Conservation (phyloP, 331 rosid species). For the Erythrophleum ivorense region DNA sequence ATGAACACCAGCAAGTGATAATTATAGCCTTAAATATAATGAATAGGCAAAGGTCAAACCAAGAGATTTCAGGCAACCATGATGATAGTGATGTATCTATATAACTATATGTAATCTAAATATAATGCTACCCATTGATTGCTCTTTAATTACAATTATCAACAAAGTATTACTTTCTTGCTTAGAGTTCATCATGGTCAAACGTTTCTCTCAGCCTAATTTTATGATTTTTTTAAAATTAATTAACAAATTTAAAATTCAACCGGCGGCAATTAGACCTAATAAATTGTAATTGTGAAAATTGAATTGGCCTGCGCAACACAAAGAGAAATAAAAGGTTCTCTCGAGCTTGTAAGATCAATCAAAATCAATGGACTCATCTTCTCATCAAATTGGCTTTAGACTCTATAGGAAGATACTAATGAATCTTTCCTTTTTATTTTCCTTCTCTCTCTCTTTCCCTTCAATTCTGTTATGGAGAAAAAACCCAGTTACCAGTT, state of each 20-base stretch:
- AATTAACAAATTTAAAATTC: not conserved
- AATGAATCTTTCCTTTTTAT: not conserved
- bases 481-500: not conserved
- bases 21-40: not conserved
- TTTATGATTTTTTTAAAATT: not conserved
- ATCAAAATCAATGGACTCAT: constrained; percentile 13
- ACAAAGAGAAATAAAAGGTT: constrained; percentile 22
- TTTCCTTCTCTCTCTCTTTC: not conserved
- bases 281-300: not conserved
- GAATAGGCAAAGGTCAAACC: not conserved
- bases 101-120: no score
- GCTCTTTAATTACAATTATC: not conserved
- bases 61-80: not conserved
- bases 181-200: no score
- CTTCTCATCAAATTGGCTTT: constrained; percentile 13
- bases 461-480: not conserved
- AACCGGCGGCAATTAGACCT: not conserved
- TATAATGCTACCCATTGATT: not conserved
- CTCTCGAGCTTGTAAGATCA: not conserved
- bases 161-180: not conserved
- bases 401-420: constrained; percentile 15
- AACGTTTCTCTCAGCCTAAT: not conserved
- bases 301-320: not conserved
- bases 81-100: not conserved
- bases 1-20: not conserved